Conservation (phyloP, 371 early-diverging fungal genomes). For the Actinomucor elegans region DNA sequence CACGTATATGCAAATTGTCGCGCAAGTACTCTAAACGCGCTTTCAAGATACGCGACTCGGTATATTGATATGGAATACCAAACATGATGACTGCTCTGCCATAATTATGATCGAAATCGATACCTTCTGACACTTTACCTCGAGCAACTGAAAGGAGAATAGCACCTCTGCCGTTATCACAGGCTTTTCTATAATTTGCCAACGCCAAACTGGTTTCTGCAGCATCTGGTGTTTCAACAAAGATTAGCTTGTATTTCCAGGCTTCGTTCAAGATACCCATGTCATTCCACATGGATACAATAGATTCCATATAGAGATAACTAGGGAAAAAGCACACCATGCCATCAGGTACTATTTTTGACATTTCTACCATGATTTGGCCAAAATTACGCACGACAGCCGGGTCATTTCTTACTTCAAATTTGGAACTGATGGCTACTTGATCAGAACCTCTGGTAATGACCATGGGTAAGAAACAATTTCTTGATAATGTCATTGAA, state of each 20-base stretch:
- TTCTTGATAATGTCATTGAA: slow-evolving; percentile 91
- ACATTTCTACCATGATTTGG: slow-evolving; percentile 93
- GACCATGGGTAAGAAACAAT: slow-evolving; percentile 96
- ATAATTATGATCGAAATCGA: slow-evolving; percentile 99
- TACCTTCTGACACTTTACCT: slow-evolving; percentile 99
- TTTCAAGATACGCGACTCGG: slow-evolving; percentile 95
- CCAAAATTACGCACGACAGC: slow-evolving; percentile 99
- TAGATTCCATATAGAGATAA: slow-evolving; percentile 99
- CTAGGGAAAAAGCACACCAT: slow-evolving; percentile 99
- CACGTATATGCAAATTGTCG: slow-evolving; percentile 91
- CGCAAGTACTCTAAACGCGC: slow-evolving; percentile 96
- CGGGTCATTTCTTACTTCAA: slow-evolving; percentile 97
- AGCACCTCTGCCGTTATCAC: slow-evolving; percentile 99
- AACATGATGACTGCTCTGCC: slow-evolving; percentile 98
- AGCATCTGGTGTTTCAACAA: slow-evolving; percentile 99
- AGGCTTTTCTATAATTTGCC: slow-evolving; percentile 95
- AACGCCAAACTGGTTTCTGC: slow-evolving; percentile 97
- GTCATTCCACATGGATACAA: slow-evolving; percentile 98
- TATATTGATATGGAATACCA: slow-evolving; percentile 99
- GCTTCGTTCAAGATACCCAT: slow-evolving; percentile 95
- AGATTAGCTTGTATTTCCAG: slow-evolving; percentile 96
- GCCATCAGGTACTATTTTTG: slow-evolving; percentile 97
- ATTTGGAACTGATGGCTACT: slow-evolving; percentile 94
- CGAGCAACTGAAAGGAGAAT: slow-evolving; percentile 99
- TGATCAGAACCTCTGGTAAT: slow-evolving; percentile 98